phyloP scores from a whole-genome alignment of 257 asterid genomes.

The Knoxia roxburghii region DNA sequence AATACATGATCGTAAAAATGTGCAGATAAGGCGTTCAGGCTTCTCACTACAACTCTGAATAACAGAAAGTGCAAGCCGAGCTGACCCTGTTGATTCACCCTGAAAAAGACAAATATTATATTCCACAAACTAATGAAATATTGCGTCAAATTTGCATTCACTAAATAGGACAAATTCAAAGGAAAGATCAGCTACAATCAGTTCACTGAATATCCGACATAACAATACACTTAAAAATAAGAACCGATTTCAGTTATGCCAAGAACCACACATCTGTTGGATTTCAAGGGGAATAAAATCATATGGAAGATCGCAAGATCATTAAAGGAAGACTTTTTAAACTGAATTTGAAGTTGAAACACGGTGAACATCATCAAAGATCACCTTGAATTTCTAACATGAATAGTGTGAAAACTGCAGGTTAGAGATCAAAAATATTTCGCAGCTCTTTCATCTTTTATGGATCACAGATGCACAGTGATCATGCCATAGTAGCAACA shows the following conservation, averaged over 20 bases:
- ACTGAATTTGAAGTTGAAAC: background rate
- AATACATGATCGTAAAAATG: slow-evolving; percentile 74
- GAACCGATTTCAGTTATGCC: background rate
- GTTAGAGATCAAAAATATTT: background rate
- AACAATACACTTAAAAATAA: background rate
- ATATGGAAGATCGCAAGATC: background rate
- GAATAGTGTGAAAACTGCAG: background rate
- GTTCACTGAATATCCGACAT: background rate
- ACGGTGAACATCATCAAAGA: background rate
- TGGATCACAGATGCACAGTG: background rate
- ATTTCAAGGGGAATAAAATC: too few relatives aligned
- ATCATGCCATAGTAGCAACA: background rate
- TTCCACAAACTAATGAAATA: background rate
- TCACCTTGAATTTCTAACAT: background rate
- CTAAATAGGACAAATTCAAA: background rate
- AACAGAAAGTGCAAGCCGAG: slow-evolving; percentile 62
- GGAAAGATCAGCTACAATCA: background rate
- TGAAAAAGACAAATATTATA: slow-evolving; percentile 29
- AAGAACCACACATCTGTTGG: background rate
- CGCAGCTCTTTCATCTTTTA: background rate
- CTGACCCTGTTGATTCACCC: slow-evolving; percentile 55
- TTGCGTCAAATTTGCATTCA: background rate
- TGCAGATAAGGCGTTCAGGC: slow-evolving; percentile 43
- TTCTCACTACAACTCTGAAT: slow-evolving; percentile 50
- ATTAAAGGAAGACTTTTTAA: background rate